These are phyloP conservation scores for Gillenia trifoliata DNA, from an alignment of 306 rosid genomes.

Conservation along the genomic window DNA sequence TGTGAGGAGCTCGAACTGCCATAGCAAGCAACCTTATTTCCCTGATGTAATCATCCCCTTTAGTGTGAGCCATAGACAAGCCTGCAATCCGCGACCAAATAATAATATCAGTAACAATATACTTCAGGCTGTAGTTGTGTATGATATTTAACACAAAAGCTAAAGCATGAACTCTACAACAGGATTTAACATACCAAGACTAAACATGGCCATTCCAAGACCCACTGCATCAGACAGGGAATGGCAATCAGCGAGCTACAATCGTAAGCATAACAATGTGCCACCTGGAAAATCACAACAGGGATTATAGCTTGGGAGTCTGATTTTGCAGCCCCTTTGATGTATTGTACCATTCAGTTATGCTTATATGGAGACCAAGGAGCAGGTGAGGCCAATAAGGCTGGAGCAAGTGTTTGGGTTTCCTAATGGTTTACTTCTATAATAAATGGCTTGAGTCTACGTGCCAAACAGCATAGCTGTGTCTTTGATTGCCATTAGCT, in stretches of 20 bases:
- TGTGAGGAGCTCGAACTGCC: constrained; percentile 66
- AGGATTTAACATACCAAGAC: constrained; percentile 58
- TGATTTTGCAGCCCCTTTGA: neutral
- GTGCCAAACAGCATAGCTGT: constrained; percentile 65
- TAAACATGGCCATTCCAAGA: constrained; percentile 95
- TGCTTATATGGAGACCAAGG: constrained; percentile 59
- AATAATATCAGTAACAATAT: neutral
- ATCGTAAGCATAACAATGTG: constrained; percentile 70
- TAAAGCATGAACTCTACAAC: neutral
- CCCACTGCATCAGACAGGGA: constrained; percentile 80
- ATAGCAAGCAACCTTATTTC: constrained; percentile 72
- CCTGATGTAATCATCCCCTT: constrained; percentile 72
- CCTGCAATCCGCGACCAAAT: constrained; percentile 39
- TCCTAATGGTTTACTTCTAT: too few relatives aligned
- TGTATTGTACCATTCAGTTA: neutral
- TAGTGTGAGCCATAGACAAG: constrained; percentile 86
- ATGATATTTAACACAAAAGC: neutral
- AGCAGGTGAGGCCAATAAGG: constrained; percentile 80
- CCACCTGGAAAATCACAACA: constrained; percentile 46
- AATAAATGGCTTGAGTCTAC: too few relatives aligned
- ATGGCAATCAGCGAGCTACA: constrained; percentile 56
- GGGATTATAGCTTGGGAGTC: neutral
- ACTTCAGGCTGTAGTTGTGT: too few relatives aligned
- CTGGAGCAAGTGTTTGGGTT: constrained; percentile 87
- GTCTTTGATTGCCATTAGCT: constrained; percentile 41